Percentiles rank a stretch among this genome's conserved stretches.
Evolutionary conservation across 768 basidiomycete genomes (phyloP).

Genomic region (Hericium rajendrae): DNA sequence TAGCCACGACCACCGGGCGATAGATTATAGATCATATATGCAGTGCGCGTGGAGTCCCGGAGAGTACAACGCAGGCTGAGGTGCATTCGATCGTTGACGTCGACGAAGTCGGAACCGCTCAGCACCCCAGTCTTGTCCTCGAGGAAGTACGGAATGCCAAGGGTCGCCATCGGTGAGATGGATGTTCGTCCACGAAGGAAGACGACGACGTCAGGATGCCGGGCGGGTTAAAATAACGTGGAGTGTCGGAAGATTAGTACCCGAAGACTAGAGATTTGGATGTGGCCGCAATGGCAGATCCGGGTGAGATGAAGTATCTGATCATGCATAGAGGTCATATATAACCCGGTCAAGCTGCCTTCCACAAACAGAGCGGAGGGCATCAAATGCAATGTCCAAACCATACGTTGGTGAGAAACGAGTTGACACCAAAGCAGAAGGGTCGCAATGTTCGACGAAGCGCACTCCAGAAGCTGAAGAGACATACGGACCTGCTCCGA

Average conservation of each 20-base stretch:
- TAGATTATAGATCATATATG: slow-evolving; percentile 45
- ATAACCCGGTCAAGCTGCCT: background rate
- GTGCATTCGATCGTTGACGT: slow-evolving; percentile 52
- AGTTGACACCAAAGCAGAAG: too few species aligned
- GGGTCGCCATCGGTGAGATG: slow-evolving; percentile 27
- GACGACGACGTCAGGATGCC: background rate
- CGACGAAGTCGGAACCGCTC: slow-evolving; percentile 47
- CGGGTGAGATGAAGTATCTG: background rate
- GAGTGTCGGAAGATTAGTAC: background rate
- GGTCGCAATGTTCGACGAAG: too few species aligned
- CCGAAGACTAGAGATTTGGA: background rate
- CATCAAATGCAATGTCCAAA: too few species aligned
- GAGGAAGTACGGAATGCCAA: slow-evolving; percentile 52
- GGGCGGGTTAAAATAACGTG: background rate
- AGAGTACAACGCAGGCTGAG: slow-evolving; percentile 41
- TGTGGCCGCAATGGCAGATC: background rate
- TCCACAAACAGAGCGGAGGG: too few species aligned
- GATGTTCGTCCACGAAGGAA: background rate
- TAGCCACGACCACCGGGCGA: slow-evolving; percentile 22
- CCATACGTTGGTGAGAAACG: too few species aligned
- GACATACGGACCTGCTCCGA: background rate
- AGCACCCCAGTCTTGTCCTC: slow-evolving; percentile 51
- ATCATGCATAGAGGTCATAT: background rate
- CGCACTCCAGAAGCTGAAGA: background rate
- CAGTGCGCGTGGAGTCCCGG: slow-evolving; percentile 29